These are phyloP conservation scores for Nothomitra cinnamomea DNA, from an alignment of 2,329 filamentous ascomycete genomes.

Conservation along the genomic window DNA sequence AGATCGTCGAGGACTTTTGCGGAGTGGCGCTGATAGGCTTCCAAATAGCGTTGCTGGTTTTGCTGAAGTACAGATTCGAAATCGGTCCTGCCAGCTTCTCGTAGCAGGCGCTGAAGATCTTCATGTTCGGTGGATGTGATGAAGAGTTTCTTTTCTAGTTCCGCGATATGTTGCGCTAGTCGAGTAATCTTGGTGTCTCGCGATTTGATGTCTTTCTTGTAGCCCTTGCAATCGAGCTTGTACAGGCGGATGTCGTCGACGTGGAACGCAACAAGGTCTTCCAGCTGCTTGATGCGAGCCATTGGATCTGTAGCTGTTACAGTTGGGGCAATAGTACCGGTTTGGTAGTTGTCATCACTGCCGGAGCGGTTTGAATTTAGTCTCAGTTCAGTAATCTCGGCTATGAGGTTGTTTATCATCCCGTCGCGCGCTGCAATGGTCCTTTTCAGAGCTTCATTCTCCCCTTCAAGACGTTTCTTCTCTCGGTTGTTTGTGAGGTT, in stretches of 20 bases:
- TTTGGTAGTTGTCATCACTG: background rate
- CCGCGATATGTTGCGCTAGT: background rate
- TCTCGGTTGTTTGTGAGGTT: background rate
- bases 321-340: background rate
- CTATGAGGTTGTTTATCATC: background rate
- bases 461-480: background rate
- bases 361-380: background rate
- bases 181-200: slow-evolving; percentile 11
- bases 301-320: background rate
- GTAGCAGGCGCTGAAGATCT: background rate
- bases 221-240: slow-evolving; percentile 30
- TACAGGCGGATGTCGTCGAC: slow-evolving; percentile 31
- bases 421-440: background rate
- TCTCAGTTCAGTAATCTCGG: background rate
- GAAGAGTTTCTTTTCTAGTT: background rate
- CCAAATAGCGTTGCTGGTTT: background rate
- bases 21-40: background rate
- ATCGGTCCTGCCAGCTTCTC: too few species aligned
- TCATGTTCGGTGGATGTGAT: background rate
- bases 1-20: background rate
- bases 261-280: slow-evolving; percentile 25
- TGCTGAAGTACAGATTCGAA: background rate
- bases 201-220: slow-evolving; percentile 22
- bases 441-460: background rate
- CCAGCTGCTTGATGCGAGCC: slow-evolving; percentile 15